Base-by-base conservation (phyloP, 2,329 filamentous ascomycete species). In the Rutstroemia sp. region DNA sequence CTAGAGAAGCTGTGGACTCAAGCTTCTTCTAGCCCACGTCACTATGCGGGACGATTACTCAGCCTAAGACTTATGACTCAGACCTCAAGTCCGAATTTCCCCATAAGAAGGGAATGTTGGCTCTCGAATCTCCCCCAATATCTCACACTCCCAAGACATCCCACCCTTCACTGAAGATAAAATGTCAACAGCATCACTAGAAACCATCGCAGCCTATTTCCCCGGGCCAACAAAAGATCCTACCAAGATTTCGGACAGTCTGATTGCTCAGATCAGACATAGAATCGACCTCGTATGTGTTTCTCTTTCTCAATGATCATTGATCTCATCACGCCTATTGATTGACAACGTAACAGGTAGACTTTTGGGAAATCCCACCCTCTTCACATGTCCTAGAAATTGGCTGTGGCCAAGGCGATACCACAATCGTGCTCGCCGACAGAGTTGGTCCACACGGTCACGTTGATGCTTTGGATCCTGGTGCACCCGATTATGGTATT, bases 391-490 rank as follows among this genome's bases (percentile, higher is more conserved):
- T 83, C 6, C 72, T 85, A 1, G 81, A 84, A 64, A 66, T 85
- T 39, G 81, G 80, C 50, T 83, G 81, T 66, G 81, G 81, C 1
- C 81, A 84, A 61, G 81, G 81, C 2, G 79, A 79, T 58, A 77
- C 75, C 62, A 83, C 81, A 1, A 71, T 75, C 10, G 77, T 76
- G 2, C 73, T 84, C 18, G 81, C 80, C 47, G 65, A 73, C 62
- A 73, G 68, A 19, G 73, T 79, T 1, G 75, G 76, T 2, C 63
- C 72, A 12, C 30, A 67, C 0, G 78, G 79, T 0, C 69, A 68
- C 48, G 70, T 82, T 14, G 74, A 75, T 52, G 80, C 78, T 4
- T 66, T 82, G 27, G 80, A 83, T 67, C 80, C 79, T 1, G 79
- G 73, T 0, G 62, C 69, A 0, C 66, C 74, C 7, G 72, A 77